Percentiles rank a stretch among this genome's conserved stretches.
phyloP scores from a whole-genome alignment of 768 basidiomycete species.

The Termitomyces sp. region DNA sequence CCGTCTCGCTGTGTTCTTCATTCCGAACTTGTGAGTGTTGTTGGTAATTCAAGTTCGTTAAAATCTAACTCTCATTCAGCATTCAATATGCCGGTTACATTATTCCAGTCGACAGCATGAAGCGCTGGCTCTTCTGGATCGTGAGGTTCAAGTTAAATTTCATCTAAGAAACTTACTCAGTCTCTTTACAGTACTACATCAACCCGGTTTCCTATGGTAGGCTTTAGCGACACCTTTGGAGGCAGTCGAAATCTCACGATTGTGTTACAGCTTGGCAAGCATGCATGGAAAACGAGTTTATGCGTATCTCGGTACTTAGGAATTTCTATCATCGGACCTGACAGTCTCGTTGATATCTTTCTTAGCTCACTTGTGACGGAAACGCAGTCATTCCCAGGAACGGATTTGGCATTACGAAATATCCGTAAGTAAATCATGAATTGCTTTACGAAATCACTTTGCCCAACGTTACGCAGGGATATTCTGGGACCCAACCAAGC shows the following conservation, averaged over 20 bases:
- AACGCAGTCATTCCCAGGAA: constrained; percentile 65
- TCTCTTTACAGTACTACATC: constrained; percentile 57
- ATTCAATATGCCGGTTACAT: constrained; percentile 70
- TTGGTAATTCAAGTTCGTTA: not conserved
- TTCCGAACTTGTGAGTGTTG: constrained; percentile 60
- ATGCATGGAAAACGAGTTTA: constrained; percentile 85
- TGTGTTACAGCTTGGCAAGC: constrained; percentile 60
- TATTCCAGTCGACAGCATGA: constrained; percentile 66
- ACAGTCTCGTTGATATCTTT: not conserved
- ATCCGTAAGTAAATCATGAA: constrained; percentile 52
- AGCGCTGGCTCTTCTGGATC: constrained; percentile 85
- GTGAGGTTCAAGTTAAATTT: constrained; percentile 33
- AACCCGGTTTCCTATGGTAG: constrained; percentile 74
- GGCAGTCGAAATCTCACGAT: not conserved
- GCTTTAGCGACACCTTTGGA: constrained; percentile 1
- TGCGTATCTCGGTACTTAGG: constrained; percentile 57
- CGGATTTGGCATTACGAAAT: constrained; percentile 47
- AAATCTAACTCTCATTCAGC: constrained; percentile 16
- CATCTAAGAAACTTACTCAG: constrained; percentile 4
- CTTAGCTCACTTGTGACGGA: constrained; percentile 65
- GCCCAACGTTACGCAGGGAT: constrained; percentile 29
- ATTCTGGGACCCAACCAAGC: constrained; percentile 64
- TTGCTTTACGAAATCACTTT: constrained; percentile 13
- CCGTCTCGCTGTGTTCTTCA: constrained; percentile 59
- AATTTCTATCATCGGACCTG: not conserved